Evolutionary conservation across 2,329 filamentous ascomycete genomes (phyloP), one percentile per base, ranked within the genome.

Genomic region (Exophiala sp.): DNA sequence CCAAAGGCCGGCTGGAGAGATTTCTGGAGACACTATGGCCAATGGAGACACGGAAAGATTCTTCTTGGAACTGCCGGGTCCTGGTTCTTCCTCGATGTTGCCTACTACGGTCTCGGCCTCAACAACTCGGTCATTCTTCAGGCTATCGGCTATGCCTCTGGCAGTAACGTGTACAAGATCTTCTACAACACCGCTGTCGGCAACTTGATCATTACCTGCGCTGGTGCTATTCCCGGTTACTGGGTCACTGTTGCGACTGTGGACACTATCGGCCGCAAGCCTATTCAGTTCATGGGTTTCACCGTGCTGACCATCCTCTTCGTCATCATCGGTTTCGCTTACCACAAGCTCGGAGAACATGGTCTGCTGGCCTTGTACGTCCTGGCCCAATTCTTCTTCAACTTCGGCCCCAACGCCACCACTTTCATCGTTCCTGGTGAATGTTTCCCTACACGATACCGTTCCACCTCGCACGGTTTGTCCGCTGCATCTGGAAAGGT

Each of bases 61-160:
- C 80, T 90, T 0, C 75, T 90, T 39, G 88, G 88, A n/a, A 92
- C 88, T 10, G 87, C 88, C 10, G 86, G 86, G 38, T 92, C 89
- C 2, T 95, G 89, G 89, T 92, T 91, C 71, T 81, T 88, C 71
- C 83, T 89, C 49, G 88, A 91, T 66, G 77, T 82, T 38, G 78
- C 78, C 66, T 52, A 58, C 67, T 87, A 86, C 62, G 84, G 84
- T 50, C 80, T 91, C 18, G 85, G 85, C 33, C 77, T 92, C 46
- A 91, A 91, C 71, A 91, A 89, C 70, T 82, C 84, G 20, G 81
- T 83, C 55, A 89, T 91, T 59, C 79, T 91, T 20, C 69, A 74
- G 21, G 80, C 82, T 3, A 91, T 91, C 64, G 88, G 88, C 46
- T 92, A 85, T 72, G 83, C 83, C 16, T 73, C 75, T 32, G 85